These are phyloP conservation scores for Saturnispora mendoncae DNA, from an alignment of 805 yeast species.

Conservation along the genomic window DNA sequence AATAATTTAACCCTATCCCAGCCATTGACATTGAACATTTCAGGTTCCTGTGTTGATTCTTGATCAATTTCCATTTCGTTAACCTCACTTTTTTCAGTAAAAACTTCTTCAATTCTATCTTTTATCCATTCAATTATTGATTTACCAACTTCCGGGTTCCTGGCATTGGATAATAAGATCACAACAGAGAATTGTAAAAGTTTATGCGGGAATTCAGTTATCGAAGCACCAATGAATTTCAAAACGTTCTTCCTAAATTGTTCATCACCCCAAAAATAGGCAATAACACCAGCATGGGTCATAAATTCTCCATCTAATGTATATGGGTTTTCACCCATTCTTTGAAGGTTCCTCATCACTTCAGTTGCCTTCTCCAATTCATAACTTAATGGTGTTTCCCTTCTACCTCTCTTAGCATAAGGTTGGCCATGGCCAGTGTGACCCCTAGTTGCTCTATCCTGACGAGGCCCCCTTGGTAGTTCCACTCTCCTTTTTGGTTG, in stretches of 20 bases:
- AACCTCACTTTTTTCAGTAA: constrained; percentile 23
- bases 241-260: constrained; percentile 51
- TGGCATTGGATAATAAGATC: constrained; percentile 55
- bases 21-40: constrained; percentile 37
- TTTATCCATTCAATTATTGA: constrained; percentile 63
- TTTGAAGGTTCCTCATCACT: constrained; percentile 34
- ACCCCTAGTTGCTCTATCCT: neutral
- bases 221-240: constrained; percentile 56
- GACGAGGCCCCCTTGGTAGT: constrained; percentile 1
- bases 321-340: constrained; percentile 44
- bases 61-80: constrained; percentile 9
- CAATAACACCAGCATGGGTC: constrained; percentile 40
- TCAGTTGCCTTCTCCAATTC: constrained; percentile 35
- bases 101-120: constrained; percentile 46
- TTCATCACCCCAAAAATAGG: constrained; percentile 44
- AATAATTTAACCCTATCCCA: constrained; percentile 67
- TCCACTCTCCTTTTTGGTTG: neutral
- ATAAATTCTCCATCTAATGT: constrained; percentile 36
- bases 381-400: constrained; percentile 10
- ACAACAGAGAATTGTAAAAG: constrained; percentile 62
- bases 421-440: neutral
- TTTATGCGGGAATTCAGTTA: constrained; percentile 88
- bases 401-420: constrained; percentile 9
- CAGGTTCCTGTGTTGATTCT: constrained; percentile 14
- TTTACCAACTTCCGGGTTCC: constrained; percentile 57